Percentiles rank a stretch among this genome's conserved stretches.
Conservation (phyloP, 305 asterid species). For the Solanum hybrid region DNA sequence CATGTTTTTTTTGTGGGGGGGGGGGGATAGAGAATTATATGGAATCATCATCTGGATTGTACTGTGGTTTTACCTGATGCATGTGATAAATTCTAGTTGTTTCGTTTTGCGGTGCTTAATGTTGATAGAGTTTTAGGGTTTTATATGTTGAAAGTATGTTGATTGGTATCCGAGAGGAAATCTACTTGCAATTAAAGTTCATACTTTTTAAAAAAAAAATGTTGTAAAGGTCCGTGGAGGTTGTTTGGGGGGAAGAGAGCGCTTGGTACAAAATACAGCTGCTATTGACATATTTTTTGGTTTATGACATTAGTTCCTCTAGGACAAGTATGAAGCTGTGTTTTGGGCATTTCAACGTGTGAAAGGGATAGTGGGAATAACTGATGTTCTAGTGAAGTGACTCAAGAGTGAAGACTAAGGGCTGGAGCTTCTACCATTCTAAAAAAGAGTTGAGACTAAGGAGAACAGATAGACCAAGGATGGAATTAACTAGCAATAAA, state of each 20-base stretch:
- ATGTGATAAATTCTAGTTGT: not conserved
- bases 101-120: not conserved
- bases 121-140: not conserved
- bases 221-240: not conserved
- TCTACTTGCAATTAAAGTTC: not conserved
- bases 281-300: not conserved
- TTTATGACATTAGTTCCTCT: not conserved
- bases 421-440: not conserved
- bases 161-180: not conserved
- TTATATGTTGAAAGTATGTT: not conserved
- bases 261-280: not conserved
- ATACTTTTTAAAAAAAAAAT: not conserved
- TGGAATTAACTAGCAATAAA: not conserved
- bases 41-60: not conserved
- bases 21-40: not conserved
- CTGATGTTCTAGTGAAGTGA: not conserved
- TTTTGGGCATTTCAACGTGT: not conserved
- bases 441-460: not conserved
- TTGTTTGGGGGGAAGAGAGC: not conserved
- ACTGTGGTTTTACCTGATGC: not conserved
- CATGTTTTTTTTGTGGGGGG: not conserved
- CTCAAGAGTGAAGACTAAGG: not conserved
- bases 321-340: not conserved
- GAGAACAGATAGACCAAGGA: not conserved
- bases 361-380: not conserved